Evolutionary conservation across 176 grass and related monocot genomes (phyloP).

Genomic region (Thinopyrum elongatum): DNA sequence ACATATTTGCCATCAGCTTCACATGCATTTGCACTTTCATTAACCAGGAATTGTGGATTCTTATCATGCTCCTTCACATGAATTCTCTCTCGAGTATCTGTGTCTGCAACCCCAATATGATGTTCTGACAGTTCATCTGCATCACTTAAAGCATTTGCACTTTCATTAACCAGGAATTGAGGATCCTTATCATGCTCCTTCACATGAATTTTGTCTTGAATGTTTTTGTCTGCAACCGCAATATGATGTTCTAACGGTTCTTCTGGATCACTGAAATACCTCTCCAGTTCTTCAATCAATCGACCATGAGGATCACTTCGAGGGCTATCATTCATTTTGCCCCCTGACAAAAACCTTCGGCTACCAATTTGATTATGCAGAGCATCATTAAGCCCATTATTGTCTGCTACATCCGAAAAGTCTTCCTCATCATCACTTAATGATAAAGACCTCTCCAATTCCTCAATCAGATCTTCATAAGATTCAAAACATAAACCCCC

Average conservation of each 20-base stretch:
- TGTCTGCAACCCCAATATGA: neutral
- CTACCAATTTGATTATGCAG: constrained; percentile 35
- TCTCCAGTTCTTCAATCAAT: constrained; percentile 62
- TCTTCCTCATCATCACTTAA: constrained; percentile 48
- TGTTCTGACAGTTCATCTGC: constrained; percentile 29
- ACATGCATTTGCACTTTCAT: constrained; percentile 41
- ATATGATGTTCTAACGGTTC: constrained; percentile 25
- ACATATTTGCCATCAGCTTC: constrained; percentile 43
- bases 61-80: constrained; percentile 20
- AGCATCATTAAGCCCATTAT: constrained; percentile 39
- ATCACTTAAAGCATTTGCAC: constrained; percentile 47
- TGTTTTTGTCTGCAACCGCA: neutral
- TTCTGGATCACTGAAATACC: constrained; percentile 47
- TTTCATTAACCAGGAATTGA: constrained; percentile 24
- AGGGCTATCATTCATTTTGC: constrained; percentile 22
- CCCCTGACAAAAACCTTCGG: constrained; percentile 25
- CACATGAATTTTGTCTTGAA: neutral
- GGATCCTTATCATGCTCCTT: constrained; percentile 24
- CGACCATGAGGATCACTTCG: constrained; percentile 41
- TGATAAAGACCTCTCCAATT: constrained; percentile 51
- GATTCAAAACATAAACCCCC: constrained; percentile 35
- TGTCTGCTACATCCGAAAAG: constrained; percentile 33
- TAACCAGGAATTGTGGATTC: constrained; percentile 20
- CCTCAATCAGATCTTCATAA: constrained; percentile 52
- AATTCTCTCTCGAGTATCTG: neutral